These are phyloP conservation scores for Leccinum pachyderme DNA, from an alignment of 1,284 basidiomycete genomes.

Conservation along the genomic window DNA sequence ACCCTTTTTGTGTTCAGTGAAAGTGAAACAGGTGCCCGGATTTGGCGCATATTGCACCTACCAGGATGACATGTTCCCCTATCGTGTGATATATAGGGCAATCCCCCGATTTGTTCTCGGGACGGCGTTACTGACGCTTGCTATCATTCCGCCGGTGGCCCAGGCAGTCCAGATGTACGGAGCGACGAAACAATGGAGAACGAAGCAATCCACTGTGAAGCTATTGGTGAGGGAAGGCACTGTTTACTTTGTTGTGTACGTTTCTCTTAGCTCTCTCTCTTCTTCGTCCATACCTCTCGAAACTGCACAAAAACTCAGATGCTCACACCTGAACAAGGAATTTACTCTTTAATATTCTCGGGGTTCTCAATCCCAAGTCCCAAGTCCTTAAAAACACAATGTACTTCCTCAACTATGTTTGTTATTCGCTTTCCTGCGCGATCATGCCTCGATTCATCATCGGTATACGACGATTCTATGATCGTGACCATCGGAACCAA, in stretches of 20 bases:
- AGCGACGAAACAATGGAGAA: constrained; percentile 12
- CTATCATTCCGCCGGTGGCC: not conserved
- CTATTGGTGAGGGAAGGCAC: constrained; percentile 15
- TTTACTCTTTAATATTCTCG: constrained; percentile 6
- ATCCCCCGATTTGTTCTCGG: constrained; percentile 12
- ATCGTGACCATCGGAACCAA: not conserved
- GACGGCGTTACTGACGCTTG: constrained; percentile 9
- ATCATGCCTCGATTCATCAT: not conserved
- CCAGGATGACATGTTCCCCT: not conserved
- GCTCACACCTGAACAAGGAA: not conserved
- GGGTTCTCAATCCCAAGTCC: not conserved
- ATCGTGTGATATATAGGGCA: constrained; percentile 3
- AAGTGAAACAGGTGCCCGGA: not conserved
- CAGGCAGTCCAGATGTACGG: constrained; percentile 12
- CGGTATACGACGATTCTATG: not conserved
- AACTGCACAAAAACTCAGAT: not conserved
- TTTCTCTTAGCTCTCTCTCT: not conserved
- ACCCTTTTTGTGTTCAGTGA: not conserved
- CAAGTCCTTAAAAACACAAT: not conserved
- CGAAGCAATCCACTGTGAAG: constrained; percentile 3
- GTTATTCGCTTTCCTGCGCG: not conserved
- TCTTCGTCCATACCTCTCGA: not conserved
- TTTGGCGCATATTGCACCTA: constrained; percentile 5
- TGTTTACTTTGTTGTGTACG: constrained; percentile 19
- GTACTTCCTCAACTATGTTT: not conserved